Evolutionary conservation across 1,139 yeast species (phyloP).

Genomic region (Candida buenavistaensis): DNA sequence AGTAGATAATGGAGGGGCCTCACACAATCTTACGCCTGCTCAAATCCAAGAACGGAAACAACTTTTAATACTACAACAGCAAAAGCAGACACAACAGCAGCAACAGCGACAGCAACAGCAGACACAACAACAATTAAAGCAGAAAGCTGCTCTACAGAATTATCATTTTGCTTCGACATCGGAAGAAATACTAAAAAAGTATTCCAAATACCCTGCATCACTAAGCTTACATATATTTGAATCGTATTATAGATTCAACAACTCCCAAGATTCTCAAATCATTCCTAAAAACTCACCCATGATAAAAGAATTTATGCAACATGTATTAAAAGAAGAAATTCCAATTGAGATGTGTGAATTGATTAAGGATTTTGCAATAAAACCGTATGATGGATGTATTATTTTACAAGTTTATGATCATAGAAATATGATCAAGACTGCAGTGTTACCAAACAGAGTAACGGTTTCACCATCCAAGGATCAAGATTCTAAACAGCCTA

Average conservation of each 20-base stretch:
- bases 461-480: conserved; percentile 9
- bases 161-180: conserved; percentile 70
- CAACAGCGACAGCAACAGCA: conserved; percentile 12
- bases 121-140: conserved; percentile 26
- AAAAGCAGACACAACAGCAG: conserved; percentile 13
- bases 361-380: conserved; percentile 78
- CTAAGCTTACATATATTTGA: conserved; percentile 87
- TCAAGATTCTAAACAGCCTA: conserved; percentile 8
- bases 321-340: conserved; percentile 76
- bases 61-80: conserved; percentile 11
- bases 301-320: conserved; percentile 74
- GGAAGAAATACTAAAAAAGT: conserved; percentile 74
- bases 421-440: conserved; percentile 31
- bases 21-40: conserved; percentile 8
- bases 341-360: conserved; percentile 91
- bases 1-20: conserved; percentile 1
- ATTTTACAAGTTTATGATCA: conserved; percentile 85
- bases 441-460: conserved; percentile 12
- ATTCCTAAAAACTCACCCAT: conserved; percentile 82
- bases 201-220: conserved; percentile 76
- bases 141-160: conserved; percentile 31
- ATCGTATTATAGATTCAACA: conserved; percentile 81
- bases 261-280: conserved; percentile 66
- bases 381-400: conserved; percentile 85
- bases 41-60: conserved; percentile 11